These are phyloP conservation scores for Holtermanniella nyarrowii DNA, from an alignment of 768 basidiomycete genomes.

Conservation along the genomic window DNA sequence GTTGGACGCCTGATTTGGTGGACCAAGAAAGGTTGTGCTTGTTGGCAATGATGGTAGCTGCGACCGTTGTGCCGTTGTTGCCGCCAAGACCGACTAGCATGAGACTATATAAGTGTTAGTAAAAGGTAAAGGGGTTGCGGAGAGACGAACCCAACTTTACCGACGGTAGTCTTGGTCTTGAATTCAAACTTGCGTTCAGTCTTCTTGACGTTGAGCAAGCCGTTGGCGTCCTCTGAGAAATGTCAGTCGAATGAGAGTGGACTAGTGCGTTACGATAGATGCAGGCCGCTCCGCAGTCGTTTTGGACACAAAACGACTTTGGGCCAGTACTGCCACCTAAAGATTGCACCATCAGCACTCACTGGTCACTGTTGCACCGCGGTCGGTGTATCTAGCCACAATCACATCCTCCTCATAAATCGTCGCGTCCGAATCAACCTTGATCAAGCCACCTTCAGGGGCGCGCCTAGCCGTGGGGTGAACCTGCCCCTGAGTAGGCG, in stretches of 20 bases:
- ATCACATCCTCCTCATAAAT: constrained; percentile 30
- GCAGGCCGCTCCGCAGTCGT: too few species aligned
- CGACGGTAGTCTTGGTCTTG: constrained; percentile 73
- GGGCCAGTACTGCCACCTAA: too few species aligned
- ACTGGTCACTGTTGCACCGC: constrained; percentile 48
- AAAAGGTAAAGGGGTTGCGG: neutral
- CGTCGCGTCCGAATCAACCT: constrained; percentile 32
- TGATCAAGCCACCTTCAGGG: constrained; percentile 35
- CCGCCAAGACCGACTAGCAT: constrained; percentile 97
- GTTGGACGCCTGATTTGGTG: constrained; percentile 82
- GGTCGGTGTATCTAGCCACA: constrained; percentile 28
- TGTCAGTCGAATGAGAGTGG: too few species aligned
- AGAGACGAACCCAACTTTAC: constrained; percentile 75
- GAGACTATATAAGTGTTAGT: constrained; percentile 49
- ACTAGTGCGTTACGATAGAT: too few species aligned
- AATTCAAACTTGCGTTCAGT: constrained; percentile 76
- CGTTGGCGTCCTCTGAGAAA: constrained; percentile 49
- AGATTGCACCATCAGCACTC: constrained; percentile 47
- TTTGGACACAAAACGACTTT: too few species aligned
- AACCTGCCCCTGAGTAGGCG: constrained; percentile 11
- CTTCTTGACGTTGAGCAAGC: constrained; percentile 68
- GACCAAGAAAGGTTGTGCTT: constrained; percentile 87
- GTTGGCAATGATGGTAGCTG: constrained; percentile 92
- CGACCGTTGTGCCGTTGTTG: constrained; percentile 91
- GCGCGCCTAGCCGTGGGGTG: constrained; percentile 33